A percentile compares a stretch with the other conserved stretches of the same genome.
Evolutionary conservation across 2,329 filamentous ascomycete genomes (phyloP).

Genomic region (Penicillium capsulatum): DNA sequence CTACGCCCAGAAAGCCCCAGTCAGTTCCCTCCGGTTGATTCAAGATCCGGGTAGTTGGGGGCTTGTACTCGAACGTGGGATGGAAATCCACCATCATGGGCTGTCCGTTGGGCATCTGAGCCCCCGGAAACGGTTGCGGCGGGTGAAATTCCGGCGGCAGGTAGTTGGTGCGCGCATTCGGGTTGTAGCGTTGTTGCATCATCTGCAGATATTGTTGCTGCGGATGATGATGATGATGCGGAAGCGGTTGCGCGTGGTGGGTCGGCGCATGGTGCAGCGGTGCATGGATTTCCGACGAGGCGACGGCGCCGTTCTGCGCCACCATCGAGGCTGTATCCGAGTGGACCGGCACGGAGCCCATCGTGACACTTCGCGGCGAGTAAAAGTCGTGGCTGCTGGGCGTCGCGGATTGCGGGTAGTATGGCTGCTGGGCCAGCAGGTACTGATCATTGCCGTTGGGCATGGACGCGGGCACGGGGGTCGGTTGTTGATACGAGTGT

Average conservation of each 20-base stretch:
- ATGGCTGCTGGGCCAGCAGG: conserved; percentile 35
- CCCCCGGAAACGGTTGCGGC: conserved; percentile 24
- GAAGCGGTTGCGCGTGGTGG: conserved; percentile 28
- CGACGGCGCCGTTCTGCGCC: conserved; percentile 29
- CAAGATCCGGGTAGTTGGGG: conserved; percentile 29
- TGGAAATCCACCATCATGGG: conserved; percentile 34
- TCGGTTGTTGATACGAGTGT: conserved; percentile 32
- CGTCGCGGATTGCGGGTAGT: conserved; percentile 32
- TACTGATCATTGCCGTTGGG: conserved; percentile 35
- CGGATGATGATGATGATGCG: conserved; percentile 31
- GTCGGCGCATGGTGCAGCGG: conserved; percentile 1
- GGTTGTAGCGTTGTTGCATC: conserved; percentile 33
- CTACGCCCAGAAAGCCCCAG: conserved; percentile 39
- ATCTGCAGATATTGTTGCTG: conserved; percentile 29
- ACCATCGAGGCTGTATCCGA: conserved; percentile 29
- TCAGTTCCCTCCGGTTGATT: conserved; percentile 40
- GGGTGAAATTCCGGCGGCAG: conserved; percentile 31
- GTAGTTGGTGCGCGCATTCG: conserved; percentile 28
- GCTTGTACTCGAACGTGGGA: conserved; percentile 33
- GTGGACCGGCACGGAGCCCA: conserved; percentile 30
- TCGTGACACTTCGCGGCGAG: conserved; percentile 31
- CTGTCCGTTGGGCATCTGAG: conserved; percentile 29
- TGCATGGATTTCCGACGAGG: conserved; percentile 23
- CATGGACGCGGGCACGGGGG: conserved; percentile 26
- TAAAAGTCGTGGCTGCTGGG: conserved; percentile 38